These are phyloP conservation scores for Cinchona pubescens DNA, from an alignment of 257 asterid genomes.

Conservation along the genomic window DNA sequence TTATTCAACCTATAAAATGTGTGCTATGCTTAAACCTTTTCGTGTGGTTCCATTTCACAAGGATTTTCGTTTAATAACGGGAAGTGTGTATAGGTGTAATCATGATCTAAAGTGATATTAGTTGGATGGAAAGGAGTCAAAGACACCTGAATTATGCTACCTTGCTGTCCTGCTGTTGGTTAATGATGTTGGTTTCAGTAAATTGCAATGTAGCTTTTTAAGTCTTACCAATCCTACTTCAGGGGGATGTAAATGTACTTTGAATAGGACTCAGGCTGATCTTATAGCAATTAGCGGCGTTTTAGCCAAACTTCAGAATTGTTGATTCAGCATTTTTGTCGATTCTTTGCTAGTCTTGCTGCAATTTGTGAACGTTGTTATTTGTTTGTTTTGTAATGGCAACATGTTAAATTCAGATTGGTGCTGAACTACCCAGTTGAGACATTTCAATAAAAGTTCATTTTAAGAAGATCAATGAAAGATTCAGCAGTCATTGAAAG, in stretches of 20 bases:
- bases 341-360: not conserved
- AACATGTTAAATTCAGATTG: too few species aligned
- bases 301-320: not conserved
- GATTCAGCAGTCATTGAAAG: not conserved
- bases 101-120: not conserved
- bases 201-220: not conserved
- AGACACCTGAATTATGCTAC: not conserved
- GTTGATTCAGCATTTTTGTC: not conserved
- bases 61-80: not conserved
- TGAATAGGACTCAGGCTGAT: not conserved
- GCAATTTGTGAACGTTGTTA: not conserved
- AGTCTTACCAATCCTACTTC: not conserved
- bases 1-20: not conserved
- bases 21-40: not conserved
- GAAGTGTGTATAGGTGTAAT: not conserved
- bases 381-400: not conserved
- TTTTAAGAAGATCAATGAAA: not conserved
- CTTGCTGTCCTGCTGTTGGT: not conserved
- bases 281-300: not conserved
- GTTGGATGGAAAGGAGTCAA: not conserved
- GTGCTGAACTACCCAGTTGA: not conserved
- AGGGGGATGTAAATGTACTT: not conserved
- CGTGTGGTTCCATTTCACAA: not conserved
- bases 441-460: not conserved
- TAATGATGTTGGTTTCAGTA: not conserved